Evolutionary conservation across 345 rosid genomes (phyloP).

Genomic region (Carallia brachiata): DNA sequence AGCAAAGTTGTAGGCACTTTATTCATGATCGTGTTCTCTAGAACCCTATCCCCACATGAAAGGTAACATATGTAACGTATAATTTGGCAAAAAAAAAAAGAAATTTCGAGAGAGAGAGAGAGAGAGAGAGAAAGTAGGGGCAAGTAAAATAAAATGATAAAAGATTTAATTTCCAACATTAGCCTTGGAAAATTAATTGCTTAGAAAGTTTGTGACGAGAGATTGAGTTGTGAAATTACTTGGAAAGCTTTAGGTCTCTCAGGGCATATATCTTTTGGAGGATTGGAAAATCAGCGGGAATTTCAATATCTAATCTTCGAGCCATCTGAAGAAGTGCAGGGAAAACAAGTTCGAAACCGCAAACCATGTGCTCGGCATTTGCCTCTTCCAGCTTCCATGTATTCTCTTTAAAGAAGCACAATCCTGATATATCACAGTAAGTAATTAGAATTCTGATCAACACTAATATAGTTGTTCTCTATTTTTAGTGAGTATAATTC

Average conservation of each 20-base stretch:
- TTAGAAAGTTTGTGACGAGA: background rate
- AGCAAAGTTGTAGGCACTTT: conserved; percentile 85
- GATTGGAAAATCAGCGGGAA: conserved; percentile 52
- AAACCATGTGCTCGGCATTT: conserved; percentile 79
- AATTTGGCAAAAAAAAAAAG: too few species aligned
- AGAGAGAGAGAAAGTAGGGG: too few species aligned
- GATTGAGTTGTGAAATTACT: conserved; percentile 32
- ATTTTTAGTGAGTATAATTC: too few species aligned
- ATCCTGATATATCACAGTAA: conserved; percentile 34
- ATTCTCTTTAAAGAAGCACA: conserved; percentile 63
- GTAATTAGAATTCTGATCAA: too few species aligned
- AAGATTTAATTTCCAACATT: too few species aligned
- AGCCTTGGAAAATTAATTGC: too few species aligned
- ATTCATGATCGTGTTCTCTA: conserved; percentile 67
- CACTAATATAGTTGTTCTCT: too few species aligned
- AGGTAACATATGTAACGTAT: too few species aligned
- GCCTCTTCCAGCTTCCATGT: conserved; percentile 63
- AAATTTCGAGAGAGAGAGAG: too few species aligned
- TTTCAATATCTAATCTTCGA: conserved; percentile 48
- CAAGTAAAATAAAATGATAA: too few species aligned
- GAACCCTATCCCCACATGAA: conserved; percentile 56
- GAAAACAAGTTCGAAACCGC: conserved; percentile 92
- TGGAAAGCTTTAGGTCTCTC: conserved; percentile 71
- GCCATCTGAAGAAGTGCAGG: conserved; percentile 81
- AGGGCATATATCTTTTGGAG: conserved; percentile 50